These are phyloP conservation scores for Chlamydomonas asymmetrica DNA, from an alignment of 139 green algal genomes.

Conservation along the genomic window DNA sequence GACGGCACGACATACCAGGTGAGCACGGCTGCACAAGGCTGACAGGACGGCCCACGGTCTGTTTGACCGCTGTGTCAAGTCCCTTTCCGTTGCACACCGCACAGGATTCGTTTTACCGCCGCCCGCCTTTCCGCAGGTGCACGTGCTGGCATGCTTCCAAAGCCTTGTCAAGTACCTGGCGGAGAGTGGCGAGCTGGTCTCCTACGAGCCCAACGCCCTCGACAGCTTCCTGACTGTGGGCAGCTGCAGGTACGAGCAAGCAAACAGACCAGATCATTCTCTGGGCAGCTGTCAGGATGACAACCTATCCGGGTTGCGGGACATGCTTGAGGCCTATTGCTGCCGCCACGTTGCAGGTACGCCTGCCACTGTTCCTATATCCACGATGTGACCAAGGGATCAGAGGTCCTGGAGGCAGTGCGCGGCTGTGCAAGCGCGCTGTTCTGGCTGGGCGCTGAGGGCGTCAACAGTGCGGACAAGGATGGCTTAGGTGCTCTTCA, in stretches of 20 bases:
- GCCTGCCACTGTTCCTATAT: constrained; percentile 44
- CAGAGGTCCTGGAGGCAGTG: constrained; percentile 21
- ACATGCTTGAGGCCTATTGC: too few species aligned
- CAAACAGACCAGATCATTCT: too few species aligned
- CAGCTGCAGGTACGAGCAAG: too few species aligned
- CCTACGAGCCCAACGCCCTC: constrained; percentile 15
- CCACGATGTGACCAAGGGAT: constrained; percentile 21
- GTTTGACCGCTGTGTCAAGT: too few species aligned
- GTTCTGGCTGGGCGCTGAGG: constrained; percentile 20
- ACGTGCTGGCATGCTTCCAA: constrained; percentile 10
- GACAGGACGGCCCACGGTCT: too few species aligned
- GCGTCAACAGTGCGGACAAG: constrained; percentile 35
- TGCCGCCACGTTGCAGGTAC: constrained; percentile 43
- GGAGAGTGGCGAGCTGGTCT: constrained; percentile 25
- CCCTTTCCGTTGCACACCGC: too few species aligned
- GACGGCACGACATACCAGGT: too few species aligned
- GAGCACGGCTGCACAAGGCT: too few species aligned
- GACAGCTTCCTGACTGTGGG: neutral
- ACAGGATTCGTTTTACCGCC: too few species aligned
- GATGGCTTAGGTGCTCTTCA: constrained; percentile 48
- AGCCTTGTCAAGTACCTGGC: constrained; percentile 27
- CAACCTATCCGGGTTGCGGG: too few species aligned
- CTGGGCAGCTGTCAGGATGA: too few species aligned
- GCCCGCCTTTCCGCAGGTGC: neutral
- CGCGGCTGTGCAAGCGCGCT: constrained; percentile 8